These are phyloP conservation scores for Calvatia gigantea DNA, from an alignment of 768 basidiomycete species.

Conservation along the genomic window DNA sequence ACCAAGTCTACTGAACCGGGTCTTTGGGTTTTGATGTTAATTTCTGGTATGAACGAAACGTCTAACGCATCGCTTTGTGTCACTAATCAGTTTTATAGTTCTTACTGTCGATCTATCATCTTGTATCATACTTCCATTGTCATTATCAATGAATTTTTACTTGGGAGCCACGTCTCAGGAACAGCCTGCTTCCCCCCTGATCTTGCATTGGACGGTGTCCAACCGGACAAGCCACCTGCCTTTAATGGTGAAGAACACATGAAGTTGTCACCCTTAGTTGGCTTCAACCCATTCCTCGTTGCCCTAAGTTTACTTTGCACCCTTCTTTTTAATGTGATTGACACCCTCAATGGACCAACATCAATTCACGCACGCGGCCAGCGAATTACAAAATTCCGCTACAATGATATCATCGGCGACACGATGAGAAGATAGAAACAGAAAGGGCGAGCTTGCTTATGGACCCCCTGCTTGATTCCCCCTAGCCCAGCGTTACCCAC, in stretches of 20 bases:
- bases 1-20: slow-evolving; percentile 59
- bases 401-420: slow-evolving; percentile 1
- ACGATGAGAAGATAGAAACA: background rate
- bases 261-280: background rate
- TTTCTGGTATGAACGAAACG: background rate
- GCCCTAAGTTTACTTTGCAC: slow-evolving; percentile 5
- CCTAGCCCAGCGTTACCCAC: background rate
- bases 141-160: background rate
- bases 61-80: background rate
- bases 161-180: background rate
- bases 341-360: background rate
- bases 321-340: background rate
- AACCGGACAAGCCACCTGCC: background rate
- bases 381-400: background rate
- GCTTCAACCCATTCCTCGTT: background rate
- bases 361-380: background rate
- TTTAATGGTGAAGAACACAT: background rate
- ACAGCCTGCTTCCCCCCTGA: background rate
- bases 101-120: background rate
- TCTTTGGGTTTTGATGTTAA: slow-evolving; percentile 39
- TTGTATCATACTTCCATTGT: slow-evolving; percentile 6
- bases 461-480: background rate
- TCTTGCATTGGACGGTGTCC: background rate
- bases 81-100: background rate
- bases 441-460: background rate